Base-by-base conservation (phyloP, 805 yeast species). In the Barnettozyma salicaria region DNA sequence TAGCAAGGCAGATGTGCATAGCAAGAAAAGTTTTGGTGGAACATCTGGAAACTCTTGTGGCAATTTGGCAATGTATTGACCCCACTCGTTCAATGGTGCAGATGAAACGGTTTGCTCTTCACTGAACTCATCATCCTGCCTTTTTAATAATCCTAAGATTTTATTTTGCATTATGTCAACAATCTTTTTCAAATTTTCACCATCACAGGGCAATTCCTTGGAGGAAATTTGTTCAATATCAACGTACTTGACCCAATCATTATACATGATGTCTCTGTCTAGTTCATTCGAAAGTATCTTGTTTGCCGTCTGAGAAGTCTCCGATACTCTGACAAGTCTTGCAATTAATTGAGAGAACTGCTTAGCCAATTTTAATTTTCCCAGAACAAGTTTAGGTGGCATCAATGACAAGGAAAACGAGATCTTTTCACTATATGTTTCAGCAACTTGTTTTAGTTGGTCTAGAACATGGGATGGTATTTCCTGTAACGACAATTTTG, bases 401-500 rank as follows among this genome's bases (percentile, higher is more conserved):
- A 81, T 60, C 37, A 65, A 66, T 34, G 67, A 62, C 19, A 55
- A 53, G 1, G 72, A 59, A 22, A 51, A 52, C 3, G 59, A 45
- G 14, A 76, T 52, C 37, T 64, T 67, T n/a, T 65, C 68, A 3
- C 75, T 63, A 50, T 69, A 74, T 8, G 68, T 59, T 11, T 59
- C 53, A 4, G 78, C 63, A 35, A 86, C 63, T n/a, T 67, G 64
- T 33, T 71, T 72, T 42, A 86, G 63, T 31, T 75, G 76, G 4
- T 55, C 55, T 22, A 74, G 52, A n/a, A 78, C 78, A 10, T 69
- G 68, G 2, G 60, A 60, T 3, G 88, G 85, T 5, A 80, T 68
- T n/a, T 60, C 63, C 37, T 62, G 81, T 27, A 78, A 59, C 12
- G 76, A 74, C 39, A 82, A 60, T 19, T 78, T 80, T 4, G 80